These are phyloP conservation scores for Trypanosoma boissoni DNA, from an alignment of 208 protist species.

Conservation along the genomic window DNA sequence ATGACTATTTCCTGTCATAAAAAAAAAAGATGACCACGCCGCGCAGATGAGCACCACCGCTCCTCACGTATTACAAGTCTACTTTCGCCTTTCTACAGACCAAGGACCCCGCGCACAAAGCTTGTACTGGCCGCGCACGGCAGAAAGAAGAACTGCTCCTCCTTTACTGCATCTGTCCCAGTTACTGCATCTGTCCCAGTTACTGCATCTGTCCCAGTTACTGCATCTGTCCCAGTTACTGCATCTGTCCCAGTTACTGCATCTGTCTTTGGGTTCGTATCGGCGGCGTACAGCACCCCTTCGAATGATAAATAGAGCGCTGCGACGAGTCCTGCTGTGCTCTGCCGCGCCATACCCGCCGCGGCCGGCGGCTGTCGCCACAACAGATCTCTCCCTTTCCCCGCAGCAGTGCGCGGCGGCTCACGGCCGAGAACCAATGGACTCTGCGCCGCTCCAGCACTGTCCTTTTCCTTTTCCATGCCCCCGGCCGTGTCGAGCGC, in stretches of 20 bases:
- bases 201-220: neutral
- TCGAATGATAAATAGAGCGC: constrained; percentile 60
- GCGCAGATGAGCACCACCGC: too few relatives aligned
- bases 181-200: neutral
- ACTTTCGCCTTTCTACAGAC: constrained; percentile 34
- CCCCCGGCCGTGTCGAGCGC: constrained; percentile 23
- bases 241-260: too few relatives aligned
- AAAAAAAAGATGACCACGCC: too few relatives aligned
- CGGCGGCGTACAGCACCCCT: constrained; percentile 58
- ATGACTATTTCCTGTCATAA: too few relatives aligned
- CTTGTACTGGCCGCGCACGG: constrained; percentile 34
- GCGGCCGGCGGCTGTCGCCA: neutral
- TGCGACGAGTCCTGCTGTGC: constrained; percentile 44
- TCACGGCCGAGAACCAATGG: neutral
- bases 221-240: neutral
- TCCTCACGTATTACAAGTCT: too few relatives aligned
- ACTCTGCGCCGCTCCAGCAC: neutral
- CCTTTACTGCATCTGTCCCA: neutral
- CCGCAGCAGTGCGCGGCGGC: neutral
- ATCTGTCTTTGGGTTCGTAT: neutral
- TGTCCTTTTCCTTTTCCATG: neutral
- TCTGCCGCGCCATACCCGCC: constrained; percentile 24
- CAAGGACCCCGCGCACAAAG: constrained; percentile 41
- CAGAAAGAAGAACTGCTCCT: constrained; percentile 26
- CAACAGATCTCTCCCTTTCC: too few relatives aligned